These are phyloP conservation scores for Phellinidium pouzarii DNA, from an alignment of 1,284 basidiomycete species.

Conservation along the genomic window DNA sequence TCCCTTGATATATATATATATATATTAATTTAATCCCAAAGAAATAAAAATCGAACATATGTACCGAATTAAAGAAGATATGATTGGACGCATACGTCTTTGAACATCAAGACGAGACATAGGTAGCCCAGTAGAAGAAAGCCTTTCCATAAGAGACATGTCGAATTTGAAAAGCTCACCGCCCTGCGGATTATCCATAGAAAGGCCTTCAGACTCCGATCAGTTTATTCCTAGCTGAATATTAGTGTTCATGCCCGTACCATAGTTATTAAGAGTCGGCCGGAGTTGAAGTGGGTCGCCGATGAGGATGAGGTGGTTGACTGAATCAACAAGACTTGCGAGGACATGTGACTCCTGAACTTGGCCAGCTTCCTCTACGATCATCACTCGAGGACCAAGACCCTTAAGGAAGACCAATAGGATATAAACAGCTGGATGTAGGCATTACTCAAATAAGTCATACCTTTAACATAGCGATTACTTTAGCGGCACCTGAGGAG, in stretches of 20 bases:
- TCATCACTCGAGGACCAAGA: conserved; percentile 44
- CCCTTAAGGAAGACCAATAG: conserved; percentile 34
- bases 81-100: conserved; percentile 38
- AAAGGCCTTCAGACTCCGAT: conserved; percentile 27
- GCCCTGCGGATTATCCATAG: conserved; percentile 34
- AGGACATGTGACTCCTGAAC: conserved; percentile 70
- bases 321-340: conserved; percentile 51
- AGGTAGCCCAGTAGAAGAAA: conserved; percentile 31
- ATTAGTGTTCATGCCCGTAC: conserved; percentile 29
- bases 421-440: conserved; percentile 1
- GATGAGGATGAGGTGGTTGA: conserved; percentile 60
- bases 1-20: conserved; percentile 31
- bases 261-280: conserved; percentile 57
- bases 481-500: conserved; percentile 54
- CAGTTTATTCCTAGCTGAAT: not conserved
- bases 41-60: not conserved
- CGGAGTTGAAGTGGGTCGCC: conserved; percentile 68
- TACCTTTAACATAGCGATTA: conserved; percentile 52
- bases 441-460: not conserved
- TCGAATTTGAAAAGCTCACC: conserved; percentile 36
- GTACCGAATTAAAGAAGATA: conserved; percentile 36
- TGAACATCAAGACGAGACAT: conserved; percentile 39
- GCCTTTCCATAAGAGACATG: conserved; percentile 41
- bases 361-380: conserved; percentile 72
- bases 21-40: not conserved